Evolutionary conservation across 495 filamentous ascomycete species (phyloP).

Genomic region (Talaromyces liani): DNA sequence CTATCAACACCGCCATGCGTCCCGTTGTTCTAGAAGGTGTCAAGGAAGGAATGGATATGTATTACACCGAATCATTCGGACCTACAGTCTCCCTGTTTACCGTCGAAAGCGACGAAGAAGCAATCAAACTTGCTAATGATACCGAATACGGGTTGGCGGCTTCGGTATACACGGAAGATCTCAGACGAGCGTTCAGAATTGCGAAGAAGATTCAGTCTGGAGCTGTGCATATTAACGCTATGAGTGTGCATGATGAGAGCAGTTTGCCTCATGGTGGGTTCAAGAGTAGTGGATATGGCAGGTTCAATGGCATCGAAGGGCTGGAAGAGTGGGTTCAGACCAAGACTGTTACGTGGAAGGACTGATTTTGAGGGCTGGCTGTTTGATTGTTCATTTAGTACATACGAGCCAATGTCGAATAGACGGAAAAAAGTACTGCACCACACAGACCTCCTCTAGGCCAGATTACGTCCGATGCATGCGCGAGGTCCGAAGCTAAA

Average conservation of each 20-base stretch:
- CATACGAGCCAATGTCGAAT: too few species aligned
- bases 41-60: conserved; percentile 75
- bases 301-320: conserved; percentile 48
- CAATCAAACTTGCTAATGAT: conserved; percentile 42
- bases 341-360: conserved; percentile 72
- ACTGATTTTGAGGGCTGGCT: conserved; percentile 11
- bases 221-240: conserved; percentile 83
- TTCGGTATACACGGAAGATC: conserved; percentile 40
- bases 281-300: conserved; percentile 81
- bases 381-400: not conserved
- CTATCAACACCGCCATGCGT: conserved; percentile 46
- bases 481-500: too few species aligned
- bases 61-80: conserved; percentile 74
- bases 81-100: conserved; percentile 57
- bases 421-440: too few species aligned
- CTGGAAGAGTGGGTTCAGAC: conserved; percentile 73
- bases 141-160: conserved; percentile 45
- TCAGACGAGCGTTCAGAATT: conserved; percentile 39
- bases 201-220: conserved; percentile 44
- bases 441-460: too few species aligned
- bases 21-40: conserved; percentile 65
- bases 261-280: conserved; percentile 75
- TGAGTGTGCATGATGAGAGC: conserved; percentile 80
- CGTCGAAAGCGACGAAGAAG: conserved; percentile 42
- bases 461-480: too few species aligned